These are phyloP conservation scores for Peniophora sp. DNA, from an alignment of 1,284 basidiomycete species.

Conservation along the genomic window DNA sequence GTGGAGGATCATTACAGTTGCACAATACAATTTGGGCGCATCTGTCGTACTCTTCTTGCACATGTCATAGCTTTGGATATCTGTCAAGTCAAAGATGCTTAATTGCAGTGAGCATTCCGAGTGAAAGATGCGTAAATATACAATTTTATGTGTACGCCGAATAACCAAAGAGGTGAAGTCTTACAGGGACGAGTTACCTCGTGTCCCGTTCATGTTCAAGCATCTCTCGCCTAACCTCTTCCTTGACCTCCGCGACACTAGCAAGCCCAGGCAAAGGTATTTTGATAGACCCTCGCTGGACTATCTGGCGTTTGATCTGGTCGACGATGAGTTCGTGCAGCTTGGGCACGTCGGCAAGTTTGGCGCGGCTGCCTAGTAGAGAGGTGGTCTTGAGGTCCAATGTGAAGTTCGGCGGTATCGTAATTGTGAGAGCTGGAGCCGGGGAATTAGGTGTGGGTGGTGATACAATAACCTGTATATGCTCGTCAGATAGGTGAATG, in stretches of 20 bases:
- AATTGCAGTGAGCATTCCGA: too few relatives aligned
- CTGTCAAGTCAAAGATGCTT: too few relatives aligned
- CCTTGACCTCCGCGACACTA: constrained; percentile 33
- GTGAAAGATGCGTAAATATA: too few relatives aligned
- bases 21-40: too few relatives aligned
- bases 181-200: too few relatives aligned
- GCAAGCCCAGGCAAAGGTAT: constrained; percentile 59
- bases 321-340: constrained; percentile 75
- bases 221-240: constrained; percentile 32
- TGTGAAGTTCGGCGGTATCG: constrained; percentile 58
- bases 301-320: constrained; percentile 44
- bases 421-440: constrained; percentile 42
- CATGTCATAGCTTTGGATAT: too few relatives aligned
- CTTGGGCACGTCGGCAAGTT: constrained; percentile 78
- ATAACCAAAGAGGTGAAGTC: too few relatives aligned
- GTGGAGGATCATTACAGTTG: too few relatives aligned
- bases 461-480: constrained; percentile 23
- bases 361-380: constrained; percentile 75
- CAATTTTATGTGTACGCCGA: too few relatives aligned
- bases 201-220: not conserved
- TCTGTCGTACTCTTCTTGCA: too few relatives aligned
- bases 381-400: constrained; percentile 69
- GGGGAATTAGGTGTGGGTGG: constrained; percentile 16
- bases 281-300: constrained; percentile 60
- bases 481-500: not conserved